These are phyloP conservation scores for Biscutella laevigata DNA, from an alignment of 441 rosid species.

Conservation along the genomic window DNA sequence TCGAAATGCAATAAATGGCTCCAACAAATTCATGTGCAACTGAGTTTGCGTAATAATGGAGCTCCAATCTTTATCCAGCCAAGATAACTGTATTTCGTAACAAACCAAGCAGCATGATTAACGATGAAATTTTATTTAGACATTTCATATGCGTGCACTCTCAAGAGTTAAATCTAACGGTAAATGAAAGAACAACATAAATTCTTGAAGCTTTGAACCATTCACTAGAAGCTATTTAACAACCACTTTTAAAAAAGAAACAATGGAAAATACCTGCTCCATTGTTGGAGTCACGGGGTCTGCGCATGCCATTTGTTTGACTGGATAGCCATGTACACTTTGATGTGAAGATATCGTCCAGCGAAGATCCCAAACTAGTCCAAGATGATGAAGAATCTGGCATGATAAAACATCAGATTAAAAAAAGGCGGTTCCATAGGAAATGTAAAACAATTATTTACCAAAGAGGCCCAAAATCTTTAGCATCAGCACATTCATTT, in stretches of 20 bases:
- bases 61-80: slow-evolving; percentile 73
- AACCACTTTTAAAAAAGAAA: slow-evolving; percentile 1
- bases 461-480: not conserved
- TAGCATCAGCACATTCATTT: not conserved
- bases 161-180: slow-evolving; percentile 7
- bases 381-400: slow-evolving; percentile 89
- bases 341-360: slow-evolving; percentile 52
- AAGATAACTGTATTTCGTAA: slow-evolving; percentile 50
- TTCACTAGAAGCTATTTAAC: slow-evolving; percentile 8
- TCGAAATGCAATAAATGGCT: slow-evolving; percentile 91
- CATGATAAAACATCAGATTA: slow-evolving; percentile 12
- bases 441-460: slow-evolving; percentile 3
- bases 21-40: slow-evolving; percentile 90
- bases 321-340: slow-evolving; percentile 27
- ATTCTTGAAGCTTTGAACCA: slow-evolving; percentile 17
- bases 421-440: not conserved
- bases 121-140: too few species aligned
- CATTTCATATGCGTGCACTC: not conserved
- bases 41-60: slow-evolving; percentile 58
- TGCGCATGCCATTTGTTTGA: slow-evolving; percentile 34
- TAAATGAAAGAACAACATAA: slow-evolving; percentile 8
- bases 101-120: too few species aligned
- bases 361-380: slow-evolving; percentile 77
- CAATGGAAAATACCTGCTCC: slow-evolving; percentile 46
- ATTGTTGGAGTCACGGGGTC: slow-evolving; percentile 61